Percentiles rank a stretch among this genome's conserved stretches.
These are phyloP conservation scores for Cudoniella acicularis DNA, from an alignment of 495 filamentous ascomycete genomes.

Conservation along the genomic window DNA sequence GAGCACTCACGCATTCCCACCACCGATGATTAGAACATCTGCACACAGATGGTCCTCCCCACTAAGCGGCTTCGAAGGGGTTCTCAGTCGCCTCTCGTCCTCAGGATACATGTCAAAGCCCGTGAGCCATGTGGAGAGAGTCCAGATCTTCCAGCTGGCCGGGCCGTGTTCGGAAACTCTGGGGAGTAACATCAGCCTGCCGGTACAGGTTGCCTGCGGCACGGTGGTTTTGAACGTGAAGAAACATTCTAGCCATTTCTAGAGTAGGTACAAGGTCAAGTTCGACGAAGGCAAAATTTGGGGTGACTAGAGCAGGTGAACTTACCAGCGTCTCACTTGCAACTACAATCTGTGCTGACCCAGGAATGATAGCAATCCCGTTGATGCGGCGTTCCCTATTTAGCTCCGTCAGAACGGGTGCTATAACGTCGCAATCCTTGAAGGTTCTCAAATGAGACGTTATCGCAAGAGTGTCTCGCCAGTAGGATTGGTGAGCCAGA, in stretches of 20 bases:
- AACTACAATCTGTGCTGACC: constrained; percentile 9
- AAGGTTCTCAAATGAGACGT: constrained; percentile 32
- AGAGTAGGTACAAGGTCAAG: background rate
- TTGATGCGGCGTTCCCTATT: constrained; percentile 14
- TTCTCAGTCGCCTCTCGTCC: constrained; percentile 24
- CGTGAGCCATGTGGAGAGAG: constrained; percentile 29
- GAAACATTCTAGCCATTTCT: constrained; percentile 28
- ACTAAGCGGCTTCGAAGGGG: constrained; percentile 18
- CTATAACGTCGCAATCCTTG: constrained; percentile 9
- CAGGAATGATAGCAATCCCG: constrained; percentile 13
- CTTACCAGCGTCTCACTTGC: constrained; percentile 21
- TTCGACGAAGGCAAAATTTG: background rate
- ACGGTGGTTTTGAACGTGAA: constrained; percentile 27
- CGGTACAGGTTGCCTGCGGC: constrained; percentile 23
- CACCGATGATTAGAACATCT: constrained; percentile 34
- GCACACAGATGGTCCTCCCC: constrained; percentile 23
- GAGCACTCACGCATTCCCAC: constrained; percentile 24
- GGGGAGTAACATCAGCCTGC: constrained; percentile 29
- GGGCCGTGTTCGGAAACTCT: background rate
- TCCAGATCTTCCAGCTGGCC: constrained; percentile 33
- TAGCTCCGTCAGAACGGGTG: constrained; percentile 20
- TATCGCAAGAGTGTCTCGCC: constrained; percentile 30
- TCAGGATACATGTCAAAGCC: constrained; percentile 26
- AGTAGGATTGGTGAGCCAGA: constrained; percentile 24
- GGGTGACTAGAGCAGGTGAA: background rate